A percentile compares a stretch with the other conserved stretches of the same genome.
These are phyloP conservation scores for Corchorus capsularis DNA, from an alignment of 345 rosid genomes.

Conservation along the genomic window DNA sequence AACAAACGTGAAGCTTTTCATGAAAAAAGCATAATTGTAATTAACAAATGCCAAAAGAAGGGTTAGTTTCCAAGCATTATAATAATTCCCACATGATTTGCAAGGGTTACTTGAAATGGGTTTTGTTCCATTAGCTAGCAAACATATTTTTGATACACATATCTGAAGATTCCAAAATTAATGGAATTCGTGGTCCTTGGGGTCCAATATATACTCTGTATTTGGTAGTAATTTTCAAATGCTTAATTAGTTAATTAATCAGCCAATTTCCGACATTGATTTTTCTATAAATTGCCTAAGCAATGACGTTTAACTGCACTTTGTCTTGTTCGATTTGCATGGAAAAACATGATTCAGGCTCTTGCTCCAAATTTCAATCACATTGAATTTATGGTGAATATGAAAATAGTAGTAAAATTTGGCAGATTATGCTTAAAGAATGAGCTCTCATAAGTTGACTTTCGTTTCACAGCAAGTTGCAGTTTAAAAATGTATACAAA, in stretches of 20 bases:
- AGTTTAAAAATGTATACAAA: slow-evolving; percentile 6
- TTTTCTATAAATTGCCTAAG: neutral
- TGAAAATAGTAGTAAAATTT: neutral
- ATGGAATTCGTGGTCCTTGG: neutral
- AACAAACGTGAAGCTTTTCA: slow-evolving; percentile 16
- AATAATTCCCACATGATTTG: neutral
- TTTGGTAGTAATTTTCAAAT: neutral
- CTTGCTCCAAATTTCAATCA: too few species aligned
- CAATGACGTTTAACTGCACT: slow-evolving; percentile 21
- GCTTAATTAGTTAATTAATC: neutral
- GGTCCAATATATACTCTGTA: neutral
- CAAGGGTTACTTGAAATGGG: neutral
- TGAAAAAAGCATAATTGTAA: slow-evolving; percentile 1
- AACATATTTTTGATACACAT: neutral
- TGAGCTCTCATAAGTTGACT: slow-evolving; percentile 14
- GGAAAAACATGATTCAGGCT: neutral
- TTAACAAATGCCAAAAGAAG: neutral
- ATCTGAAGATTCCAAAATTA: neutral
- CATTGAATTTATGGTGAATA: neutral
- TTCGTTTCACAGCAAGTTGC: neutral
- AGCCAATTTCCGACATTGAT: neutral
- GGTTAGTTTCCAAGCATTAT: neutral
- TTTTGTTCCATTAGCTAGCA: neutral
- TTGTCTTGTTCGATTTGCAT: slow-evolving; percentile 7
- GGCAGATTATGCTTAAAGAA: neutral